Conservation (phyloP, 75 land plant species). For the Isoetes taiwanensis region DNA sequence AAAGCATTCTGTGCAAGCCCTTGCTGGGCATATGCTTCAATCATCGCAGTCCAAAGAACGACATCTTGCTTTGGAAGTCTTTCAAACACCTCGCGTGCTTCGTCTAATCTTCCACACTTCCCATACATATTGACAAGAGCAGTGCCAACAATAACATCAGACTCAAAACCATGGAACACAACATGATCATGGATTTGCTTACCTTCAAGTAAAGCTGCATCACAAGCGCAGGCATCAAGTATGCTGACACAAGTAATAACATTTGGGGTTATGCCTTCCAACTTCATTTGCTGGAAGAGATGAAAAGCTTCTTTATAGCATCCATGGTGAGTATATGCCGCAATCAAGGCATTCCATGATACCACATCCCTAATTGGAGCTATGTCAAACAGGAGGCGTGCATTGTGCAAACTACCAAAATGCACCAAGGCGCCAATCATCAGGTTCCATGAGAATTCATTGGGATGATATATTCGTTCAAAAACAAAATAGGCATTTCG, state of each 20-base stretch:
- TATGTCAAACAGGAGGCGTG: too few species aligned
- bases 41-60: neutral
- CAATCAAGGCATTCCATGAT: neutral
- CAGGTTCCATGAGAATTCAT: neutral
- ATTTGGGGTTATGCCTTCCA: neutral
- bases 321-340: neutral
- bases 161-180: neutral
- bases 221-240: neutral
- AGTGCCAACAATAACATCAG: neutral
- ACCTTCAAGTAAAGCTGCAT: neutral
- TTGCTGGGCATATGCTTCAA: neutral
- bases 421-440: too few species aligned
- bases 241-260: neutral
- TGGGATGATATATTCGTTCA: neutral
- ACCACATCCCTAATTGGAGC: too few species aligned
- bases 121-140: slow-evolving; percentile 5
- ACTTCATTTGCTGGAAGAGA: neutral
- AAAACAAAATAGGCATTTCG: neutral
- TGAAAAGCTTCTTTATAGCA: neutral
- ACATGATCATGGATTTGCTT: neutral
- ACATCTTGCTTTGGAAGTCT: neutral
- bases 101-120: neutral
- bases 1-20: neutral
- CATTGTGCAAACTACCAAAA: too few species aligned
- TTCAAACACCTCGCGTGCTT: neutral